Base-by-base conservation (phyloP, 495 filamentous ascomycete genomes). In the Penicillium fimorum region DNA sequence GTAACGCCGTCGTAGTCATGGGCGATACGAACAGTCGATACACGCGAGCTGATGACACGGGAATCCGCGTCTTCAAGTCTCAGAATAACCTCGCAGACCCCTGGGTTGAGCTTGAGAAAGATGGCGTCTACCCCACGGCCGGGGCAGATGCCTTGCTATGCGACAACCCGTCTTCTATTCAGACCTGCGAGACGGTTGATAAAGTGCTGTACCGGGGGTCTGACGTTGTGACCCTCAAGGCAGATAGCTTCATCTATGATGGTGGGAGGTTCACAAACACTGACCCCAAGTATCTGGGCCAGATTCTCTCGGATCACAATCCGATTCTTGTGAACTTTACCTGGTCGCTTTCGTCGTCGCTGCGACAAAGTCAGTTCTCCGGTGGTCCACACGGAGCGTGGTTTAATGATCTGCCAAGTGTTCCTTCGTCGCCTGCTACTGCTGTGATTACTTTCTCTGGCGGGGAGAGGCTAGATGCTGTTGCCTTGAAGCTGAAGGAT, bases 1-100 rank as follows among this genome's bases (percentile, higher is more conserved):
- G 83, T 5, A 85, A 84, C 42, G 76, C 84, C 4, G 84, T 86
- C 2, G 58, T 87, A 10, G 71, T 86, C 0, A 80, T 76, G 58
- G 84, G 84, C 24, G 84, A 87, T 63, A 76, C 77, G 10, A 87
- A 87, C 63, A 76, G 74, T 54, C 78, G 80, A 0, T 86, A 85
- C 60, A 83, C 80, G 5, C 74, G 81, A 0, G 46, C 69, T 0
- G 76, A 49, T 5, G 83, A 86, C 63, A 79, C 62, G 13, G 62
- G 70, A 5, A 76, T 80, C 38, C 70, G 76, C 2, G 51, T 79
- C 6, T 76, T 86, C 49, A 61, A 63, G 27, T 55, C 70, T 10
- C 70, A 77, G 49, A 76, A 75, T 12, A 72, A 68, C 8, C 60
- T 85, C 48, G 71, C 61, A 0, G 82, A 87, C 53, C 54, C 76